A percentile compares a stretch with the other conserved stretches of the same genome.
phyloP scores from a whole-genome alignment of 2,329 filamentous ascomycete genomes.

The Colletotrichum sp. region DNA sequence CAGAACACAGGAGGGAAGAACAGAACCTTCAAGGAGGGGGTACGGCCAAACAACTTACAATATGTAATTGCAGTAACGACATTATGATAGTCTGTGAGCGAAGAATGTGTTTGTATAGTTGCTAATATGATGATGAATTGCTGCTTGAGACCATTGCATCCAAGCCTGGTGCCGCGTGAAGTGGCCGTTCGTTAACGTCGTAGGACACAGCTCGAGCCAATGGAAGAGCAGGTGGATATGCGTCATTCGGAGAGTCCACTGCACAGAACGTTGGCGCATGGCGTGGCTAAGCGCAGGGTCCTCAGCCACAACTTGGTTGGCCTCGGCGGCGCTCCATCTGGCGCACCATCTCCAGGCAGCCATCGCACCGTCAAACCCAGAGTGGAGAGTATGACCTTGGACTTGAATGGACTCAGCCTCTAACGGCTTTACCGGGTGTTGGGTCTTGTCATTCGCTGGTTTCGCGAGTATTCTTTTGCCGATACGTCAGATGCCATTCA shows the following conservation, averaged over 20 bases:
- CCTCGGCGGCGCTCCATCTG: not conserved
- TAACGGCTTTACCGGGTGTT: not conserved
- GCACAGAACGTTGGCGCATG: not conserved
- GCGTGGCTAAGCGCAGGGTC: not conserved
- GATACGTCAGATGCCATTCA: not conserved
- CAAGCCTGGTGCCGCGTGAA: not conserved
- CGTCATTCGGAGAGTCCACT: slow-evolving; percentile 16
- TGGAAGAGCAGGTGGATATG: not conserved
- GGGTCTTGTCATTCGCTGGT: not conserved
- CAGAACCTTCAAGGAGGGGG: slow-evolving; percentile 12
- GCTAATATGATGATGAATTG: not conserved
- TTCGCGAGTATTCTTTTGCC: not conserved
- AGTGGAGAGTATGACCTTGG: not conserved
- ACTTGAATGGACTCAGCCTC: not conserved
- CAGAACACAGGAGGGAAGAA: slow-evolving; percentile 16
- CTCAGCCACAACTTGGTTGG: not conserved
- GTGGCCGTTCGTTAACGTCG: not conserved
- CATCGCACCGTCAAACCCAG: not conserved
- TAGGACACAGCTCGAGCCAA: not conserved
- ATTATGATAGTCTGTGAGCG: not conserved
- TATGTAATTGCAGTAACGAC: not conserved
- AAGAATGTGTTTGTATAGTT: not conserved
- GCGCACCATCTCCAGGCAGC: not conserved
- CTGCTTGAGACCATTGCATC: not conserved
- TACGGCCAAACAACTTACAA: not conserved